Evolutionary conservation across 2,329 filamentous ascomycete species (phyloP), one percentile per base, ranked within the genome.

Genomic region (Triangularia setosa): DNA sequence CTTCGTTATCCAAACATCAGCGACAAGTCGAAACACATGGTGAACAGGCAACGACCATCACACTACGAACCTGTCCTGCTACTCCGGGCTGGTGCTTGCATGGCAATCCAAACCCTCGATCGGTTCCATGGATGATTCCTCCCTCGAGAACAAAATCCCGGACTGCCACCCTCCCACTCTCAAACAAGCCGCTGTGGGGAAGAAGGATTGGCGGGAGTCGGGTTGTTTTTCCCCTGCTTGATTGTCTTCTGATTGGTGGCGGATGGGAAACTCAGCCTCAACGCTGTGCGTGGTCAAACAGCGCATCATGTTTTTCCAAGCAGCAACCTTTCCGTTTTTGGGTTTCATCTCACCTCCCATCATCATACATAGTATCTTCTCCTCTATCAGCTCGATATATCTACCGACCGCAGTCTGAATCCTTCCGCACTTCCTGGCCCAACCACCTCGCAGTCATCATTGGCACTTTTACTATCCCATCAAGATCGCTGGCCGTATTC

Each of bases 241-340:
- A 23, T 23, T 28, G 35, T 5, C 48, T 12, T 16, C 44, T 60
- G 58, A 66, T 63, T 67, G 65, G 64, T 11, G 54, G 59, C 62
- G 27, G 62, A 58, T 33, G 28, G 18, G 25, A n/a, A 54, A 60
- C 66, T 68, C 66, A 67, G 66, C 65, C 68, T 68, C 68, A 69
- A 66, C 62, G 58, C 53, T 14, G 58, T 48, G 48, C 62, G 58
- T 52, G 60, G 55, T 61, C 61, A 28, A n/a, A 62, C 60, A 67
- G 60, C 62, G 60, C 57, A 60, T 63, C 60, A 55, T 52, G 11
- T 35, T 52, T 7, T 35, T 27, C 61, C 67, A 40, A 58, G 63
- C 63, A 61, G 57, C 66, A 30, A 61, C 57, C 58, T 55, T 63
- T 30, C 62, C 64, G 54, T 16, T 64, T 11, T 64, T 55, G 58